Percentiles rank a stretch among this genome's conserved stretches.
Conservation (phyloP, 257 asterid species). For the Capsicum pubescens region DNA sequence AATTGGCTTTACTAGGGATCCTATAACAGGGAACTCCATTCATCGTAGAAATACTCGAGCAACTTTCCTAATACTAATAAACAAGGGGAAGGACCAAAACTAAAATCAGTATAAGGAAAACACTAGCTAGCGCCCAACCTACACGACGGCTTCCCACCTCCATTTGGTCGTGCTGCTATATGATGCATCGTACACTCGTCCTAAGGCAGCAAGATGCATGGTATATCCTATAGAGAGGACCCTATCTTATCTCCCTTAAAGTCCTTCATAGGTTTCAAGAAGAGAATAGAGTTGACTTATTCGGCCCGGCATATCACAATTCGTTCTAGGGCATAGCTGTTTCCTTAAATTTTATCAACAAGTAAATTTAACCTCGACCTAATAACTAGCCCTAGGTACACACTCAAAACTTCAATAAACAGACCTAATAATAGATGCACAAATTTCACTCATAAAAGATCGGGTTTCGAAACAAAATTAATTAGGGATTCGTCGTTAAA, state of each 20-base stretch:
- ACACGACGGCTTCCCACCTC: not conserved
- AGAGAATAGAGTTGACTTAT: not conserved
- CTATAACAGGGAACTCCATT: not conserved
- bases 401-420: not conserved
- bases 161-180: not conserved
- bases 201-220: not conserved
- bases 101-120: not conserved
- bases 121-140: not conserved
- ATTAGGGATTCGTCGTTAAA: not conserved
- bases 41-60: not conserved
- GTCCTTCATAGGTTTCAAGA: not conserved
- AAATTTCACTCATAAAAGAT: not conserved
- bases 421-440: not conserved
- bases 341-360: not conserved
- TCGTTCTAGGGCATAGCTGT: not conserved
- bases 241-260: not conserved
- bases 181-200: not conserved
- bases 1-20: slow-evolving; percentile 2
- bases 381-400: not conserved
- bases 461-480: not conserved
- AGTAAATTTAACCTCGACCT: not conserved
- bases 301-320: not conserved
- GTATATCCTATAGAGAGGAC: not conserved
- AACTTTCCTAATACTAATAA: slow-evolving; percentile 20
- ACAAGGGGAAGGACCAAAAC: not conserved